Conservation (phyloP, 345 rosid species). For the Boechera stricta region DNA sequence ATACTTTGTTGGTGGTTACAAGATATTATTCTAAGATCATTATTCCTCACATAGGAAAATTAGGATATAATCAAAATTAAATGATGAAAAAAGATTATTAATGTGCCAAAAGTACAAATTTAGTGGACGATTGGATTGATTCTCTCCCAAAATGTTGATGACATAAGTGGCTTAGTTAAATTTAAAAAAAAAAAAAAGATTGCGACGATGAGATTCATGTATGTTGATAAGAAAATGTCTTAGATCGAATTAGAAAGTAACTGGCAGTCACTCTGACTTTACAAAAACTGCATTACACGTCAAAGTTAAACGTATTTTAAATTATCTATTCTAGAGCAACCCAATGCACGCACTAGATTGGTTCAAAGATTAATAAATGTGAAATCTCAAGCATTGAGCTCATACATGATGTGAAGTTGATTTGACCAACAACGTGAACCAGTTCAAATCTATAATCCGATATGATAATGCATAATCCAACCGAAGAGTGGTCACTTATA, state of each 20-base stretch:
- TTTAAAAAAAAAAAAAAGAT: neutral
- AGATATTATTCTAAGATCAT: slow-evolving; percentile 33
- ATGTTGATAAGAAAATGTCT: neutral
- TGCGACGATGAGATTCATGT: neutral
- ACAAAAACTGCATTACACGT: neutral
- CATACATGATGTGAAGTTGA: too few relatives aligned
- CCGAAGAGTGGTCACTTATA: too few relatives aligned
- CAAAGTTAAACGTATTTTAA: neutral
- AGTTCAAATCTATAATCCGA: too few relatives aligned
- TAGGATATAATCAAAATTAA: slow-evolving; percentile 7
- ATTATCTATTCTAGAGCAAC: too few relatives aligned
- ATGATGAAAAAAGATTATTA: neutral
- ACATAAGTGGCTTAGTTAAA: neutral
- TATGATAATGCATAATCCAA: too few relatives aligned
- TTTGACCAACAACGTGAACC: too few relatives aligned
- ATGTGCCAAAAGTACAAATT: slow-evolving; percentile 16
- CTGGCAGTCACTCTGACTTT: too few relatives aligned
- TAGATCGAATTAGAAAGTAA: neutral
- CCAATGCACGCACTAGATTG: too few relatives aligned
- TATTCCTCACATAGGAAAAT: slow-evolving; percentile 30
- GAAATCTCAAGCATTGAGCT: too few relatives aligned
- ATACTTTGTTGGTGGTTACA: slow-evolving; percentile 33
- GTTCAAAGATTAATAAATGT: too few relatives aligned
- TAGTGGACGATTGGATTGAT: slow-evolving; percentile 41
- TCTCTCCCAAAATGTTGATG: slow-evolving; percentile 31